Evolutionary conservation across 2,329 filamentous ascomycete genomes (phyloP).

Genomic region (Tolypocladium amazonense): DNA sequence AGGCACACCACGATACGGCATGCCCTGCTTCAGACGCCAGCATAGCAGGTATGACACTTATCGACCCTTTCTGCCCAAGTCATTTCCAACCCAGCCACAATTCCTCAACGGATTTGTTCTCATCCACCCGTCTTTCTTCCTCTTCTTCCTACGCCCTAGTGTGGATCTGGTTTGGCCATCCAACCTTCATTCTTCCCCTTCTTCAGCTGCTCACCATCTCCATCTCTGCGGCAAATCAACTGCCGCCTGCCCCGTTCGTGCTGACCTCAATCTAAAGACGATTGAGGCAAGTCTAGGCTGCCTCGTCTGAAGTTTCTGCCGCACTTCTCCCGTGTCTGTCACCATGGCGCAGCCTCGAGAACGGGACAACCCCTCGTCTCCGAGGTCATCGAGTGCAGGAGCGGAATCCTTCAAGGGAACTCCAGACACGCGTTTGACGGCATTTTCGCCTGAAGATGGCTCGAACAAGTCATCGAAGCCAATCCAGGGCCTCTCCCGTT

Average conservation of each 20-base stretch:
- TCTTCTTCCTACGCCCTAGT: background rate
- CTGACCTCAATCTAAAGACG: background rate
- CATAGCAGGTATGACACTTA: background rate
- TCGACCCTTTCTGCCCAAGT: background rate
- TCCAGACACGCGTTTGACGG: conserved; percentile 52
- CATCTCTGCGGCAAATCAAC: background rate
- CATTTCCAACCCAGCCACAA: background rate
- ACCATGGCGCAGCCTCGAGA: conserved; percentile 27
- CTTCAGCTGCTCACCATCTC: background rate
- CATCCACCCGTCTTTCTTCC: background rate
- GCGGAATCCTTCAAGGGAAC: conserved; percentile 51
- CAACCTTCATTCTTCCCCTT: background rate
- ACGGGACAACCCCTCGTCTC: conserved; percentile 34
- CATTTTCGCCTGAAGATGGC: conserved; percentile 51
- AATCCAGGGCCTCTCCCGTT: conserved; percentile 19
- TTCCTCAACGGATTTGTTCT: background rate
- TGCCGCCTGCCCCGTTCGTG: background rate
- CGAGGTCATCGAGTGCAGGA: conserved; percentile 38
- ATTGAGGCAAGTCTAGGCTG: background rate
- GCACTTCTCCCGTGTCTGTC: background rate
- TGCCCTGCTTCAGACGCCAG: background rate
- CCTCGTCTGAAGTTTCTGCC: background rate
- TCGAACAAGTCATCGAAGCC: conserved; percentile 32
- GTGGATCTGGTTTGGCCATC: background rate
- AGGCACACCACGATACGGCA: background rate